Evolutionary conservation across 1,139 yeast genomes (phyloP).

Genomic region (Yamadazyma conglobata): DNA sequence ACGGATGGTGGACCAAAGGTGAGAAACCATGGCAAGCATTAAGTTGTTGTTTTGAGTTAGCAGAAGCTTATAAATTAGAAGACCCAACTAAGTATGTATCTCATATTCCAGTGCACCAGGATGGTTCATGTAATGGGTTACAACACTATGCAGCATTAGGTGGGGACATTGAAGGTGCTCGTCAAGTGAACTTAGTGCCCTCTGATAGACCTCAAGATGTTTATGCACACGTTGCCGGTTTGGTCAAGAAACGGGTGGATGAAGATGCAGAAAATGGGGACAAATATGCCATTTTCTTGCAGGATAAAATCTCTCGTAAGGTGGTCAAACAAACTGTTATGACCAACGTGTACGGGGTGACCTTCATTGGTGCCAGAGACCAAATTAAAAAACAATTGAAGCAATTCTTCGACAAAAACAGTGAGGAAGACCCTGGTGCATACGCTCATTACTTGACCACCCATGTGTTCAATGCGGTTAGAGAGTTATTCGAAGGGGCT

Average conservation of each 20-base stretch:
- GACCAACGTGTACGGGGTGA: slow-evolving; percentile 98
- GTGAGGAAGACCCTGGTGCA: slow-evolving; percentile 38
- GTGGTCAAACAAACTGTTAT: slow-evolving; percentile 95
- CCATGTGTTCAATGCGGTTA: slow-evolving; percentile 78
- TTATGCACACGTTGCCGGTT: slow-evolving; percentile 73
- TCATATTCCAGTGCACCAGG: slow-evolving; percentile 91
- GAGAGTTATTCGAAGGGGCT: slow-evolving; percentile 87
- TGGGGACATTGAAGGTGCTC: slow-evolving; percentile 93
- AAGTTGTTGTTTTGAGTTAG: slow-evolving; percentile 78
- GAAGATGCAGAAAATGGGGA: slow-evolving; percentile 56
- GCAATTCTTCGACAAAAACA: slow-evolving; percentile 40
- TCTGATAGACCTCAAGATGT: slow-evolving; percentile 89
- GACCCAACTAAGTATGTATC: slow-evolving; percentile 77
- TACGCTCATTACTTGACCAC: slow-evolving; percentile 67
- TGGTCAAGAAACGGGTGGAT: slow-evolving; percentile 61
- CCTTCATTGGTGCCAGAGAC: slow-evolving; percentile 87
- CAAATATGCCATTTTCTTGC: slow-evolving; percentile 50
- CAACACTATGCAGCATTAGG: slow-evolving; percentile 98
- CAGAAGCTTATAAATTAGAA: slow-evolving; percentile 63
- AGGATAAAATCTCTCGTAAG: slow-evolving; percentile 73
- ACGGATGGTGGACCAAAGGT: slow-evolving; percentile 80
- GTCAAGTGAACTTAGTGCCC: slow-evolving; percentile 83
- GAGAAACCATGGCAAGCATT: slow-evolving; percentile 97
- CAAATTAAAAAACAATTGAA: slow-evolving; percentile 73
- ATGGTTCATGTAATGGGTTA: slow-evolving; percentile 95